Percentiles rank a stretch among this genome's conserved stretches.
These are phyloP conservation scores for Scheffersomyces amazonensis DNA, from an alignment of 805 yeast species.

Conservation along the genomic window DNA sequence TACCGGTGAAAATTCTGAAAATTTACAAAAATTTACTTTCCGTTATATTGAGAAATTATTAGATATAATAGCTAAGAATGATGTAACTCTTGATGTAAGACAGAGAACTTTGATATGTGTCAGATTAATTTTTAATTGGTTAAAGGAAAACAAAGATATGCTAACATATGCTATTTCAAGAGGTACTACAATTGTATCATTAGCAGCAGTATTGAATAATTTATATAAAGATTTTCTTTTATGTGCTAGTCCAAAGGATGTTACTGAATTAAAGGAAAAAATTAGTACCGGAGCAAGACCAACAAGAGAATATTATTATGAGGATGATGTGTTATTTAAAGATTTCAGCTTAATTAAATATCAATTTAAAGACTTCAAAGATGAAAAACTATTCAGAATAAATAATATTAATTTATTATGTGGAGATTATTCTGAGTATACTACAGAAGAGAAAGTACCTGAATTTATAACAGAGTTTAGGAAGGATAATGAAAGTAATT, in stretches of 20 bases:
- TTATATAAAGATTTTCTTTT: not conserved
- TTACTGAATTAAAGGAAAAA: slow-evolving; percentile 3
- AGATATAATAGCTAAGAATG: slow-evolving; percentile 4
- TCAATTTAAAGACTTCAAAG: slow-evolving; percentile 61
- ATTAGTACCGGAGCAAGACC: slow-evolving; percentile 27
- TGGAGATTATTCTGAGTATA: slow-evolving; percentile 15
- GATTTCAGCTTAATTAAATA: slow-evolving; percentile 57
- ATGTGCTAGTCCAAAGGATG: not conserved
- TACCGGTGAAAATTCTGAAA: slow-evolving; percentile 1
- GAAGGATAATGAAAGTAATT: no score
- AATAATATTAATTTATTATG: slow-evolving; percentile 18
- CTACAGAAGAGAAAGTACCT: not conserved
- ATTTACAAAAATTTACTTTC: slow-evolving; percentile 11
- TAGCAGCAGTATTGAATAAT: not conserved
- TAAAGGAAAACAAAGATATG: slow-evolving; percentile 42
- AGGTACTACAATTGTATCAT: not conserved
- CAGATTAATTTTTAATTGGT: slow-evolving; percentile 57
- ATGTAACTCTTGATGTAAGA: not conserved
- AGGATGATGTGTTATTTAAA: slow-evolving; percentile 61
- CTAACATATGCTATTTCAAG: not conserved
- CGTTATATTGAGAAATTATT: slow-evolving; percentile 19
- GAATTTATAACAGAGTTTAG: no score
- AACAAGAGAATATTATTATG: slow-evolving; percentile 50
- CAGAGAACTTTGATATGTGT: slow-evolving; percentile 18
- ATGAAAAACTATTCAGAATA: slow-evolving; percentile 39